Conservation (phyloP, 140 eudicot species). For the Bidens hawaiensis region DNA sequence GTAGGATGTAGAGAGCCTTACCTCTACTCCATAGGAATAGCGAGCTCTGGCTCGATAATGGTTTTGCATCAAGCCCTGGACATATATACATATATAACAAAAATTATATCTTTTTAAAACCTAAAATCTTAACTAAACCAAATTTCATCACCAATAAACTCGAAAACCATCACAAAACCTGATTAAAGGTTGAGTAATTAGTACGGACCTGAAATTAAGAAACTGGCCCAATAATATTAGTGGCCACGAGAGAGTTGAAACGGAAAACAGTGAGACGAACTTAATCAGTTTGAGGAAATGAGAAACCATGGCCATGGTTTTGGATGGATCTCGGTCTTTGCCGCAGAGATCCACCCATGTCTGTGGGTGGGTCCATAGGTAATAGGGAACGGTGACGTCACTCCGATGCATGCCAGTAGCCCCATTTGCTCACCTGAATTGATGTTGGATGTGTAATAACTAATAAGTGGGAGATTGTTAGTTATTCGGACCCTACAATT, state of each 20-base stretch:
- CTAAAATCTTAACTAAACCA: neutral
- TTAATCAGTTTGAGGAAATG: constrained; percentile 70
- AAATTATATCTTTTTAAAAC: too few species aligned
- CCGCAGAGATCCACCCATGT: constrained; percentile 82
- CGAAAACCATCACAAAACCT: neutral
- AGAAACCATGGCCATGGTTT: constrained; percentile 62
- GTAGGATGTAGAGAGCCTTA: too few species aligned
- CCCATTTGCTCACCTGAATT: constrained; percentile 38
- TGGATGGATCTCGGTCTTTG: constrained; percentile 63
- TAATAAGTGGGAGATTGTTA: neutral
- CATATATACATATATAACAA: too few species aligned
- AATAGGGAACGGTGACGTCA: constrained; percentile 77
- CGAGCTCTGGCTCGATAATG: too few species aligned
- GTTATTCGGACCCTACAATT: too few species aligned
- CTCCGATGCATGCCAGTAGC: constrained; percentile 64
- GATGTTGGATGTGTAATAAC: neutral
- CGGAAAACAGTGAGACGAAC: constrained; percentile 68
- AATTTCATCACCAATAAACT: neutral
- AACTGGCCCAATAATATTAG: constrained; percentile 83
- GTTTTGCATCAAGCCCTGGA: too few species aligned
- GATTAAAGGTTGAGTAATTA: neutral
- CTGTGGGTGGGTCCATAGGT: constrained; percentile 76
- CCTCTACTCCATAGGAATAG: too few species aligned
- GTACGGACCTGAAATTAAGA: constrained; percentile 76
- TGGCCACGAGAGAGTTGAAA: constrained; percentile 85